Evolutionary conservation across 2,329 filamentous ascomycete species (phyloP).

Genomic region (Sordariomycetes sp.): DNA sequence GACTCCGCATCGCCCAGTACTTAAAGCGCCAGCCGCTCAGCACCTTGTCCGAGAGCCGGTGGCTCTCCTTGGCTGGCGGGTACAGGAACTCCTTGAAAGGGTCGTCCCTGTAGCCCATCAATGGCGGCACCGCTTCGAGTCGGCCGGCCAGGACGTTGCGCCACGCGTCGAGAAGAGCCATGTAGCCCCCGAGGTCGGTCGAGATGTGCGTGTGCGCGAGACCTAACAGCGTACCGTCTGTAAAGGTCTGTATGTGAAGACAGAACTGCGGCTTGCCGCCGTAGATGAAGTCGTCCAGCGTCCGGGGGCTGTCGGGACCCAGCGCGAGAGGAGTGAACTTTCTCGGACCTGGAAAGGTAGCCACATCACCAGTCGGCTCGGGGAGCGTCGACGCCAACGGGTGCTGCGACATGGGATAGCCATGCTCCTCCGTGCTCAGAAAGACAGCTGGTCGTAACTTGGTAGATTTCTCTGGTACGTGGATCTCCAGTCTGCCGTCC

Average conservation of each 20-base stretch:
- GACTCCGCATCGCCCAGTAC: background rate
- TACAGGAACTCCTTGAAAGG: background rate
- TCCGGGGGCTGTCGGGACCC: slow-evolving; percentile 7
- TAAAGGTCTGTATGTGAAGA: slow-evolving; percentile 37
- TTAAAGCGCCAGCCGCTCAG: background rate
- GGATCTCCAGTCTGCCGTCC: slow-evolving; percentile 17
- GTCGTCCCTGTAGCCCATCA: slow-evolving; percentile 11
- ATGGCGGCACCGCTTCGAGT: slow-evolving; percentile 26
- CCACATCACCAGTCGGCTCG: background rate
- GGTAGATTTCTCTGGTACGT: slow-evolving; percentile 17
- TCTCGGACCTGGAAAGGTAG: background rate
- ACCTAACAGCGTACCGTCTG: slow-evolving; percentile 36
- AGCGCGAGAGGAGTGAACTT: background rate
- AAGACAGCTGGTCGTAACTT: slow-evolving; percentile 23
- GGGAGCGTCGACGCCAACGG: slow-evolving; percentile 16
- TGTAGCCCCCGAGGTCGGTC: slow-evolving; percentile 33
- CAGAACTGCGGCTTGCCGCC: slow-evolving; percentile 32
- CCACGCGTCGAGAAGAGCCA: slow-evolving; percentile 34
- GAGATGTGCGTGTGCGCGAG: slow-evolving; percentile 36
- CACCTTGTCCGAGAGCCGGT: background rate
- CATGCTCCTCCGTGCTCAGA: slow-evolving; percentile 25
- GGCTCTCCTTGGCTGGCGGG: slow-evolving; percentile 1
- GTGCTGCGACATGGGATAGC: slow-evolving; percentile 26
- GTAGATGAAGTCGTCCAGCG: slow-evolving; percentile 27
- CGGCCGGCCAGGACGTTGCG: slow-evolving; percentile 29